Conservation (phyloP, 2,329 filamentous ascomycete species). For the Corynespora cassiicola region DNA sequence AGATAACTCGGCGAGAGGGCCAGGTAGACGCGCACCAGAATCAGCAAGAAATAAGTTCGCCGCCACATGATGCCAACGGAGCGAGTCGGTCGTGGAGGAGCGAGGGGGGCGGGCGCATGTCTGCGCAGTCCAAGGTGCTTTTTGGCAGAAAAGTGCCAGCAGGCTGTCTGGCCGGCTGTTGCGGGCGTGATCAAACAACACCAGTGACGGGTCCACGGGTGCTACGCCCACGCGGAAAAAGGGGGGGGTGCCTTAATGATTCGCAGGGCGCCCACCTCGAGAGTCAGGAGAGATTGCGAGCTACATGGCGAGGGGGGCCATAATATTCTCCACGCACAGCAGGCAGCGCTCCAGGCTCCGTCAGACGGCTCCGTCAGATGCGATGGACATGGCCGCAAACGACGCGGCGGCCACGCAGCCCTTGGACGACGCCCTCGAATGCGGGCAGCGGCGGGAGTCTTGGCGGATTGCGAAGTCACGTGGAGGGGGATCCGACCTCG, state of each 20-base stretch:
- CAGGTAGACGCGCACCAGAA: conserved; percentile 90
- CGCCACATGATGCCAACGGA: conserved; percentile 75
- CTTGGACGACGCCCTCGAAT: conserved; percentile 1
- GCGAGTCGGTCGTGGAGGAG: conserved; percentile 19
- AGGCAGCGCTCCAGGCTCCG: conserved; percentile 16
- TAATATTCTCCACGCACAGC: conserved; percentile 12
- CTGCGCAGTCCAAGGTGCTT: conserved; percentile 24
- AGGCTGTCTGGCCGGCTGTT: conserved; percentile 26
- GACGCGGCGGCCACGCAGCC: no score
- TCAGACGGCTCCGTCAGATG: conserved; percentile 29
- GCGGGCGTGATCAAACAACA: conserved; percentile 28
- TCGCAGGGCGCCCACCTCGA: conserved; percentile 15
- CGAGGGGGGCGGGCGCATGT: conserved; percentile 36
- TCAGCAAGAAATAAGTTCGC: conserved; percentile 82
- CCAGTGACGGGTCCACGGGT: conserved; percentile 22
- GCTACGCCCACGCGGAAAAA: conserved; percentile 29
- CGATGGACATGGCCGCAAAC: conserved; percentile 25
- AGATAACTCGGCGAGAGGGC: conserved; percentile 94
- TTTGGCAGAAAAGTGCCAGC: conserved; percentile 23
- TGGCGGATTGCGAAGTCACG: conserved; percentile 5
- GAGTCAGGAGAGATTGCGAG: conserved; percentile 3
- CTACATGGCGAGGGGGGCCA: conserved; percentile 21
- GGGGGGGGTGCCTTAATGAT: conserved; percentile 19
- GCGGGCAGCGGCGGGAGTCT: no score
- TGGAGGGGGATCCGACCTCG: no score